Base-by-base conservation (phyloP, 805 yeast genomes). In the Myxozyma sirexii region DNA sequence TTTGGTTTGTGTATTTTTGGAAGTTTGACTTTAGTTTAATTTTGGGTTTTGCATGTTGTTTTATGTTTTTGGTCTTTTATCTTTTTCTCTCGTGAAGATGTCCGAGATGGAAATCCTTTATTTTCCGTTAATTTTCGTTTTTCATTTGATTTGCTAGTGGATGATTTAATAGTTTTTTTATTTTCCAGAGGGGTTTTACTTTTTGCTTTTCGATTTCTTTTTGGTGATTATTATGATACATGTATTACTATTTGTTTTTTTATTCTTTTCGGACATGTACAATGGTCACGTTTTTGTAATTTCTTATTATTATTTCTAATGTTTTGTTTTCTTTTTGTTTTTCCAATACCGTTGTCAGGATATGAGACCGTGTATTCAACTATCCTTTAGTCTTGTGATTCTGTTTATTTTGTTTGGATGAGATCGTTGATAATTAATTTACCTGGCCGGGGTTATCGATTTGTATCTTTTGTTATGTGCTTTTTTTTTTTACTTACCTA, bases 381-480 rank as follows among this genome's bases (percentile, higher is more conserved):
- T 29, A 10, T 29, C 10, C 33, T 29, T 10, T 29, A 6, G 33
- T 10, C 10, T 29, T 26, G 12, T 17, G 2, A 24, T 6, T 13
- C 26, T 21, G 45, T 10, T 19, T 19, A 10, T 17, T 13, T 37
- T 17, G 12, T 38, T 24, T 41, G 26, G 27, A 12, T n/a, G 15
- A 37, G 13, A 23, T 23, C 27, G 15, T 8, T 41, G 15, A 19
- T 21, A 23, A n/a, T n/a, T n/a, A n/a, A n/a, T n/a, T 19, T 23
- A 15, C 50, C 50, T 23, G 50, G 50, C 50, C 50, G 24, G 50
- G 39, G 50, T 46, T 29, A 27, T 35, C 23, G 33, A 7, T 17
- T 44, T 1, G n/a, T 38, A 38, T 38, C n/a, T 4, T 38, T 33
- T 13, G 21, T 38, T 17, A 15, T 38, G 4, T 38, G 2, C n/a